These are phyloP conservation scores for Candida nitratophila DNA, from an alignment of 805 yeast genomes.

Conservation along the genomic window DNA sequence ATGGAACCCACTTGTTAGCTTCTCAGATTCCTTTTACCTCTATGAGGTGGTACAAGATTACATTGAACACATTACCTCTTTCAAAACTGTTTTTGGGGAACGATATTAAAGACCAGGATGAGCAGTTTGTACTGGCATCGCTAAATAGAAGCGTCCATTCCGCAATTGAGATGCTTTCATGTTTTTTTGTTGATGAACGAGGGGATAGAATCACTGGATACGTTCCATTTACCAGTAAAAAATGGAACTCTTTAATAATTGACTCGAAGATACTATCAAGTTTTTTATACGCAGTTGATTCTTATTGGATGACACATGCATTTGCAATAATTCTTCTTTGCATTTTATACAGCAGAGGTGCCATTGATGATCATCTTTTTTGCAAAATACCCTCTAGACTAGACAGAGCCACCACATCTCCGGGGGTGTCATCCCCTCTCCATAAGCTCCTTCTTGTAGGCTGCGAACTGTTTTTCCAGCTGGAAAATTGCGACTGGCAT, in stretches of 20 bases:
- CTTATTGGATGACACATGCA: slow-evolving; percentile 16
- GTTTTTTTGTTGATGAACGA: slow-evolving; percentile 6
- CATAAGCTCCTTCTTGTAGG: slow-evolving; percentile 10
- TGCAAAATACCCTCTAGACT: slow-evolving; percentile 7
- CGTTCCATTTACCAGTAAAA: slow-evolving; percentile 7
- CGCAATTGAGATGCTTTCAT: slow-evolving; percentile 11
- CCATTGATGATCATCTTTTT: slow-evolving; percentile 11
- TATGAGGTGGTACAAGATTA: slow-evolving; percentile 12
- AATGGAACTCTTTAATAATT: slow-evolving; percentile 5
- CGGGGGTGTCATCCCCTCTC: slow-evolving; percentile 10
- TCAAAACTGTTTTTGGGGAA: slow-evolving; percentile 5
- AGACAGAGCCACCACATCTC: slow-evolving; percentile 7
- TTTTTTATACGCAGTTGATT: slow-evolving; percentile 9
- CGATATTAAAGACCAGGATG: slow-evolving; percentile 3
- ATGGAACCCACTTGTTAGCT: slow-evolving; percentile 1
- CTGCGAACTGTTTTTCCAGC: slow-evolving; percentile 5
- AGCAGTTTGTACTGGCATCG: slow-evolving; percentile 7
- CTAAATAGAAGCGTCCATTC: slow-evolving; percentile 11
- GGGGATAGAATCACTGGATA: slow-evolving; percentile 5
- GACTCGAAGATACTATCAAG: slow-evolving; percentile 1
- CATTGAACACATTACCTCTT: slow-evolving; percentile 7
- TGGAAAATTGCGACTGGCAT: slow-evolving; percentile 9
- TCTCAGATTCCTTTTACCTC: slow-evolving; percentile 11
- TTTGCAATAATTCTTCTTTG: slow-evolving; percentile 11
- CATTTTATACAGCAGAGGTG: slow-evolving; percentile 10